phyloP scores from a whole-genome alignment of 768 basidiomycete genomes.

The Mycena albidolilacea region DNA sequence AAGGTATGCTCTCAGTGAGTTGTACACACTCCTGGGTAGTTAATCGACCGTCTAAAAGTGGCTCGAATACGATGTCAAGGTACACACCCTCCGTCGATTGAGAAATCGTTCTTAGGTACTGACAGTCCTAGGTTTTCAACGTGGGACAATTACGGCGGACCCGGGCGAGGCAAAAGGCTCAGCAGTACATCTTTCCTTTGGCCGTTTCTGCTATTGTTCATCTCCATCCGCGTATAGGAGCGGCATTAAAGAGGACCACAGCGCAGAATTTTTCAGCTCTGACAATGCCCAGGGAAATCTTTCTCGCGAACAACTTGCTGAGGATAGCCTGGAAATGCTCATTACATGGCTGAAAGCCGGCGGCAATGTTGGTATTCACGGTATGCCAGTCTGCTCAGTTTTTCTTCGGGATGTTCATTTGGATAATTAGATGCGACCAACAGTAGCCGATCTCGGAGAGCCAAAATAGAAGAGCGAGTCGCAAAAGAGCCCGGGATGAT shows the following conservation, averaged over 20 bases:
- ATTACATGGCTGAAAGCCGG: constrained; percentile 96
- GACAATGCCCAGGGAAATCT: constrained; percentile 83
- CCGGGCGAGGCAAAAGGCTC: constrained; percentile 85
- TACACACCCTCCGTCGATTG: constrained; percentile 41
- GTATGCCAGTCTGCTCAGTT: constrained; percentile 56
- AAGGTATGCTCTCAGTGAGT: constrained; percentile 67
- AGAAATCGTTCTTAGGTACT: not conserved
- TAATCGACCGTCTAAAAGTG: constrained; percentile 68
- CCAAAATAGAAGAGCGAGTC: constrained; percentile 88
- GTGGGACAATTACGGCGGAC: constrained; percentile 94
- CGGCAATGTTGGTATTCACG: constrained; percentile 98
- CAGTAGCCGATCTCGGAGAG: constrained; percentile 83
- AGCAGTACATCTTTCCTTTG: constrained; percentile 64
- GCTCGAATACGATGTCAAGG: constrained; percentile 98
- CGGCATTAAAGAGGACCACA: constrained; percentile 92
- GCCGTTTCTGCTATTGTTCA: constrained; percentile 10
- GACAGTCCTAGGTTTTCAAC: constrained; percentile 86
- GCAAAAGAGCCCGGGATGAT: constrained; percentile 88
- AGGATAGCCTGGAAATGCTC: constrained; percentile 94
- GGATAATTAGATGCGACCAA: constrained; percentile 89
- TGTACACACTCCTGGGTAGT: constrained; percentile 19
- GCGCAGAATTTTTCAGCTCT: constrained; percentile 91
- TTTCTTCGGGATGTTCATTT: constrained; percentile 14
- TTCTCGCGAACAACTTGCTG: constrained; percentile 86
- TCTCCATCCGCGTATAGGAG: constrained; percentile 59